phyloP scores from a whole-genome alignment of 1,139 yeast genomes.

The Kurtzmaniella quercitrusa region DNA sequence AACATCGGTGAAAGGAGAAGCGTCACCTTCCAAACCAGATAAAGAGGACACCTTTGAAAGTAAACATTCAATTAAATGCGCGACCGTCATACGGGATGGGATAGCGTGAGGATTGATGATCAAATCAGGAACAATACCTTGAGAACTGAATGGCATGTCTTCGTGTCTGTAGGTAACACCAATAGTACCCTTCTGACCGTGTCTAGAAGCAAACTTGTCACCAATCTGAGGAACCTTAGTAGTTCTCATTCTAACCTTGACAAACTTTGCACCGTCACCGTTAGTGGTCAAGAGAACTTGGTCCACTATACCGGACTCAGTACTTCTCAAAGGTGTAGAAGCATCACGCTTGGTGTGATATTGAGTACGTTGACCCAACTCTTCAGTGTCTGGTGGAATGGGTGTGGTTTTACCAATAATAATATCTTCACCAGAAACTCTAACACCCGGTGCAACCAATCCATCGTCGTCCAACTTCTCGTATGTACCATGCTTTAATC shows the following conservation, averaged over 20 bases:
- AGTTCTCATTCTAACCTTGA: slow-evolving; percentile 97
- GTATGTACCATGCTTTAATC: slow-evolving; percentile 96
- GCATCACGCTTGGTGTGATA: slow-evolving; percentile 98
- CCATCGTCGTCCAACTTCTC: slow-evolving; percentile 99
- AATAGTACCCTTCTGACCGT: slow-evolving; percentile 99
- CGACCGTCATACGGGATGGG: slow-evolving; percentile 99
- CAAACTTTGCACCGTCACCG: slow-evolving; percentile 96
- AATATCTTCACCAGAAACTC: slow-evolving; percentile 98
- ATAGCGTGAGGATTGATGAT: slow-evolving; percentile 98
- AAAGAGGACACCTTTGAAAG: slow-evolving; percentile 91
- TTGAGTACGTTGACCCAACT: slow-evolving; percentile 96
- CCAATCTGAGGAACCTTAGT: slow-evolving; percentile 98
- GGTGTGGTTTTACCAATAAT: slow-evolving; percentile 98
- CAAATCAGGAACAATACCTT: slow-evolving; percentile 95
- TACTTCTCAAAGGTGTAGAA: slow-evolving; percentile 92
- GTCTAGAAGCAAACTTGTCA: slow-evolving; percentile 98
- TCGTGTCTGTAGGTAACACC: slow-evolving; percentile 98
- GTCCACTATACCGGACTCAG: slow-evolving; percentile 98
- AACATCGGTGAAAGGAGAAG: slow-evolving; percentile 96
- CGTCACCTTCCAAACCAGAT: slow-evolving; percentile 97
- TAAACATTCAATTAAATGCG: slow-evolving; percentile 97
- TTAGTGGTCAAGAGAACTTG: slow-evolving; percentile 95
- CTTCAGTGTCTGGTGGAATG: slow-evolving; percentile 96
- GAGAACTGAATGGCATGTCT: slow-evolving; percentile 97
- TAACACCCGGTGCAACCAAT: slow-evolving; percentile 93